A percentile compares a stretch with the other conserved stretches of the same genome.
Conservation (phyloP, 345 rosid species). For the Sisymbrium altissimum region DNA sequence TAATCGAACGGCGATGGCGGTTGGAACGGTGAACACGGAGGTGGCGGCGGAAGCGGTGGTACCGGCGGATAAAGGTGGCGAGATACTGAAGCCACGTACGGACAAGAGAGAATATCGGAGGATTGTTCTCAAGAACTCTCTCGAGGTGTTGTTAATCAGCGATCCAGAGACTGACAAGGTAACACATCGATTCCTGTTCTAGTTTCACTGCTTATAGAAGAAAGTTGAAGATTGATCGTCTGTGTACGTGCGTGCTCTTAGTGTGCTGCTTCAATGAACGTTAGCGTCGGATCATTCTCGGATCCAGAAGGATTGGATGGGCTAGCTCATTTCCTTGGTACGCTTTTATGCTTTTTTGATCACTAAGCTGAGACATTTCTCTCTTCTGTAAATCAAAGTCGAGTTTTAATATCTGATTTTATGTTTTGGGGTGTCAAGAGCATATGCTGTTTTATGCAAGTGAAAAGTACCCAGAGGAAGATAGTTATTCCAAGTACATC, state of each 20-base stretch:
- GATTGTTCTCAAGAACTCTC: constrained; percentile 66
- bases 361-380: background rate
- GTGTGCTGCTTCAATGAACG: constrained; percentile 96
- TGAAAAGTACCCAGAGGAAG: constrained; percentile 83
- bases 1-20: constrained; percentile 38
- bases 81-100: constrained; percentile 64
- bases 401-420: background rate
- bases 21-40: background rate
- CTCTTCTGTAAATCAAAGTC: background rate
- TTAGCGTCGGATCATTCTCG: constrained; percentile 65
- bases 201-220: background rate
- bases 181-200: background rate
- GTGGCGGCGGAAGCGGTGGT: background rate
- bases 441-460: constrained; percentile 97
- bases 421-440: constrained; percentile 37
- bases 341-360: background rate
- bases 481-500: constrained; percentile 71
- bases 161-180: constrained; percentile 91
- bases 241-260: constrained; percentile 17
- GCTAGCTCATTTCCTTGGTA: constrained; percentile 94
- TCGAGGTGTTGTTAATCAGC: constrained; percentile 67
- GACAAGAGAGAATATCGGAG: constrained; percentile 74
- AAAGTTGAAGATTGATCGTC: background rate
- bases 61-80: constrained; percentile 28
- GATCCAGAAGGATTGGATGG: constrained; percentile 86